Percentiles rank a stretch among this genome's conserved stretches.
phyloP scores from a whole-genome alignment of 2,329 filamentous ascomycete genomes.

The Fusarium staphyleae region DNA sequence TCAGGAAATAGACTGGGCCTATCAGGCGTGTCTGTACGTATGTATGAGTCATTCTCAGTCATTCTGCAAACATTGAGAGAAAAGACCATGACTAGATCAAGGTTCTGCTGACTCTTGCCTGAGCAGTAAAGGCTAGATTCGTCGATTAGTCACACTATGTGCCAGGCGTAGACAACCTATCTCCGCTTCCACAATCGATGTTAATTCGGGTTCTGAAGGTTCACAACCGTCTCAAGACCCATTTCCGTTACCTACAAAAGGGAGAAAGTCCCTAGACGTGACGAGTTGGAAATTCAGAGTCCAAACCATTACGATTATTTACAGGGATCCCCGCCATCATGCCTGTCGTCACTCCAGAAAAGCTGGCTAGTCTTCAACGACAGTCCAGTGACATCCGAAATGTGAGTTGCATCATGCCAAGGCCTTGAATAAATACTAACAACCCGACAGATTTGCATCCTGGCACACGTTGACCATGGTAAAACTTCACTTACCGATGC shows the following conservation, averaged over 20 bases:
- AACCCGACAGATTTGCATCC: slow-evolving; percentile 78
- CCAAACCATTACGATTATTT: neutral
- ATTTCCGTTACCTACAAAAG: slow-evolving; percentile 2
- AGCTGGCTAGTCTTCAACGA: slow-evolving; percentile 87
- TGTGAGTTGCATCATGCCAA: slow-evolving; percentile 59
- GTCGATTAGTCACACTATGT: slow-evolving; percentile 39
- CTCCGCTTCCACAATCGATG: slow-evolving; percentile 16
- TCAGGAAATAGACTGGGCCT: slow-evolving; percentile 1
- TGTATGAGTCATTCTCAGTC: slow-evolving; percentile 42
- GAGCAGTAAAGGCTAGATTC: slow-evolving; percentile 11
- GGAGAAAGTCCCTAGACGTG: slow-evolving; percentile 3
- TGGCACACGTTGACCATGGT: slow-evolving; percentile 97
- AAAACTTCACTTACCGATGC: slow-evolving; percentile 98
- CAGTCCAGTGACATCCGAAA: slow-evolving; percentile 91
- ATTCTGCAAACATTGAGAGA: slow-evolving; percentile 20
- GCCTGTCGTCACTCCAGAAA: slow-evolving; percentile 90
- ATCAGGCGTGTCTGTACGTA: slow-evolving; percentile 12
- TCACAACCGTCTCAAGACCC: slow-evolving; percentile 13
- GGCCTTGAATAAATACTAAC: slow-evolving; percentile 3
- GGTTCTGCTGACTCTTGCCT: slow-evolving; percentile 31
- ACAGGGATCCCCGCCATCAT: slow-evolving; percentile 59
- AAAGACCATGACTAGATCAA: slow-evolving; percentile 14
- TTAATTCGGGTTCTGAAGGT: slow-evolving; percentile 6
- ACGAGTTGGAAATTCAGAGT: slow-evolving; percentile 5
- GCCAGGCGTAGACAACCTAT: slow-evolving; percentile 18